Conservation (phyloP, 73 alveolate genomes). For the Symbiodinium pilosum region DNA sequence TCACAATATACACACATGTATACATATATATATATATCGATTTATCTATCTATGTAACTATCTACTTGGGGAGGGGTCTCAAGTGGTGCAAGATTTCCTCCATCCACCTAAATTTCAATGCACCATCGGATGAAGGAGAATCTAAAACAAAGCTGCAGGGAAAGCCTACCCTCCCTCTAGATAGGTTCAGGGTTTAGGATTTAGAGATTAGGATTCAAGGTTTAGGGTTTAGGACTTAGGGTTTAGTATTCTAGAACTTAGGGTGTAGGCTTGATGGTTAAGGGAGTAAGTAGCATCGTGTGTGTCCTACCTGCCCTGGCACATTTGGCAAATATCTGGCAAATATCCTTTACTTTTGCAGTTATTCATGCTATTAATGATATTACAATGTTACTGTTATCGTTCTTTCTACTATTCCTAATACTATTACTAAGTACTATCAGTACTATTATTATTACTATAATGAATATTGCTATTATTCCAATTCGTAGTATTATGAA, state of each 20-base stretch:
- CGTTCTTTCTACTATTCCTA: not conserved
- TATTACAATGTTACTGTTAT: not conserved
- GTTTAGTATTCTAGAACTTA: not conserved
- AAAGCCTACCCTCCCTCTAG: not conserved
- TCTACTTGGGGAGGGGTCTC: not conserved
- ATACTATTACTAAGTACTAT: not conserved
- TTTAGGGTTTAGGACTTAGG: not conserved
- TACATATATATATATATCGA: not conserved
- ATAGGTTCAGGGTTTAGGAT: not conserved
- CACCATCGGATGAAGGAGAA: not conserved
- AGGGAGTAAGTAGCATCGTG: not conserved
- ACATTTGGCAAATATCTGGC: too few species aligned
- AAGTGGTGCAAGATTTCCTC: not conserved
- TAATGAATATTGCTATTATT: not conserved
- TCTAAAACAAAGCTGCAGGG: not conserved
- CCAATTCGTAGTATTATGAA: too few species aligned
- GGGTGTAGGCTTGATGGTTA: not conserved
- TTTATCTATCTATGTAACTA: not conserved
- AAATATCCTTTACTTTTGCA: not conserved
- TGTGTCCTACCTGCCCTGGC: too few species aligned
- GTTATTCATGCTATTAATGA: not conserved
- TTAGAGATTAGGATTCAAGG: not conserved
- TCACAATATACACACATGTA: not conserved
- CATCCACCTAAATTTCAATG: not conserved
- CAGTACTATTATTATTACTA: too few species aligned